Evolutionary conservation across 192 early-diverging fungal genomes (phyloP).

Genomic region (Linnemannia elongata): DNA sequence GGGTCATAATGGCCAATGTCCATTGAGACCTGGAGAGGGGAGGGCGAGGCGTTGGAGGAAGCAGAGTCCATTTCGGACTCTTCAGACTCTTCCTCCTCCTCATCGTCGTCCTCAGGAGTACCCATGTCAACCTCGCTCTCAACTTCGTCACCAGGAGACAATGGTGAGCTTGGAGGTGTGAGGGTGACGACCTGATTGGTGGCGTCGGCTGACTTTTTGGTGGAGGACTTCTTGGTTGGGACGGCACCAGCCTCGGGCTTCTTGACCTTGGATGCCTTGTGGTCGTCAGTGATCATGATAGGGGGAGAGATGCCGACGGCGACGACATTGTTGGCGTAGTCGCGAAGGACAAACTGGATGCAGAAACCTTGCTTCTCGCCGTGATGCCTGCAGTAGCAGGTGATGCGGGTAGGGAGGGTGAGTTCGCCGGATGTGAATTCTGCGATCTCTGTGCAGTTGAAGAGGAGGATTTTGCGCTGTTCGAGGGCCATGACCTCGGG

Average conservation of each 20-base stretch:
- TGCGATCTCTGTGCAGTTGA: slow-evolving; percentile 88
- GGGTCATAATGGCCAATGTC: slow-evolving; percentile 49
- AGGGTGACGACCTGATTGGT: slow-evolving; percentile 37
- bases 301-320: slow-evolving; percentile 89
- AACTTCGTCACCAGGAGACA: slow-evolving; percentile 37
- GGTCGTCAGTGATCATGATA: slow-evolving; percentile 98
- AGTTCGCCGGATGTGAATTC: slow-evolving; percentile 92
- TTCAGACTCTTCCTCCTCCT: slow-evolving; percentile 43
- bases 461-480: slow-evolving; percentile 85
- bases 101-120: slow-evolving; percentile 38
- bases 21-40: slow-evolving; percentile 46
- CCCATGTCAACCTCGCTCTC: slow-evolving; percentile 56
- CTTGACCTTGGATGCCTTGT: slow-evolving; percentile 86
- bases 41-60: slow-evolving; percentile 48
- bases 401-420: slow-evolving; percentile 92
- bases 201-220: slow-evolving; percentile 25
- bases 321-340: slow-evolving; percentile 73
- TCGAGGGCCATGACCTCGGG: slow-evolving; percentile 80
- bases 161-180: slow-evolving; percentile 53
- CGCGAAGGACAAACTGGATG: slow-evolving; percentile 84
- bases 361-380: slow-evolving; percentile 94
- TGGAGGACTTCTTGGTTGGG: neutral
- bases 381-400: slow-evolving; percentile 97
- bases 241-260: slow-evolving; percentile 49
- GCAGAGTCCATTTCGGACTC: slow-evolving; percentile 44